These are phyloP conservation scores for Sporothrix brasiliensis DNA, from an alignment of 2,329 filamentous ascomycete genomes.

Conservation along the genomic window DNA sequence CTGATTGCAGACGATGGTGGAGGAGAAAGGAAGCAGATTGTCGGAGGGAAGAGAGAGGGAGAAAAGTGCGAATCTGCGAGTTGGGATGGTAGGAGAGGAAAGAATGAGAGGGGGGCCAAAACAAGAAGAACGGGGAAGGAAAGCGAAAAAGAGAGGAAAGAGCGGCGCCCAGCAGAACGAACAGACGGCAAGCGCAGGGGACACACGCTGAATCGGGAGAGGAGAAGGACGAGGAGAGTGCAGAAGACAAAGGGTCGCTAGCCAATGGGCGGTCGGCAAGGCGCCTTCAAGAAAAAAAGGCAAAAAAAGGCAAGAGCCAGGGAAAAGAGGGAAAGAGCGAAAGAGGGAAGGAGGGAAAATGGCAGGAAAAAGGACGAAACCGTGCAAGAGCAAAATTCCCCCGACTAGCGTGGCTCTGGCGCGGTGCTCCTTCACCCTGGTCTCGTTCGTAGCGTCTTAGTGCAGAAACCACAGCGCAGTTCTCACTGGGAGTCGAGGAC, in stretches of 20 bases:
- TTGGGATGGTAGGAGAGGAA: conserved; percentile 24
- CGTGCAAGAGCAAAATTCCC: conserved; percentile 28
- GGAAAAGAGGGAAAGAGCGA: conserved; percentile 8
- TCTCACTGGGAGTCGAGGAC: conserved; percentile 5
- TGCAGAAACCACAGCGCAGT: conserved; percentile 9
- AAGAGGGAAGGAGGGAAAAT: conserved; percentile 12
- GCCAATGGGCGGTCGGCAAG: conserved; percentile 27
- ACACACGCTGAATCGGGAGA: conserved; percentile 24
- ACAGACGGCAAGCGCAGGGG: conserved; percentile 28
- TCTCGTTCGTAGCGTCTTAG: conserved; percentile 25
- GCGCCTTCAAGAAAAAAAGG: conserved; percentile 25
- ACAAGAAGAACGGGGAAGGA: conserved; percentile 31
- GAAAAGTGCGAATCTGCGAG: conserved; percentile 20
- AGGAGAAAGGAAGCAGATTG: background rate
- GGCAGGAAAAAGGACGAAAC: conserved; percentile 28
- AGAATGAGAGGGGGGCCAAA: conserved; percentile 30
- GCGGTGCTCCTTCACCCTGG: conserved; percentile 33
- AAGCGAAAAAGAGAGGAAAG: conserved; percentile 20
- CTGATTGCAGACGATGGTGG: background rate
- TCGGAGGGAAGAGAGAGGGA: conserved; percentile 10
- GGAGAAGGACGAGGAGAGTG: conserved; percentile 13
- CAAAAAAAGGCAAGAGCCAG: conserved; percentile 25
- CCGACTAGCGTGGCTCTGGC: conserved; percentile 35
- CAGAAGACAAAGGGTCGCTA: conserved; percentile 29
- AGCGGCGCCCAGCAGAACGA: conserved; percentile 23